phyloP scores from a whole-genome alignment of 192 early-diverging fungal species.

The Coemansia sp. region DNA sequence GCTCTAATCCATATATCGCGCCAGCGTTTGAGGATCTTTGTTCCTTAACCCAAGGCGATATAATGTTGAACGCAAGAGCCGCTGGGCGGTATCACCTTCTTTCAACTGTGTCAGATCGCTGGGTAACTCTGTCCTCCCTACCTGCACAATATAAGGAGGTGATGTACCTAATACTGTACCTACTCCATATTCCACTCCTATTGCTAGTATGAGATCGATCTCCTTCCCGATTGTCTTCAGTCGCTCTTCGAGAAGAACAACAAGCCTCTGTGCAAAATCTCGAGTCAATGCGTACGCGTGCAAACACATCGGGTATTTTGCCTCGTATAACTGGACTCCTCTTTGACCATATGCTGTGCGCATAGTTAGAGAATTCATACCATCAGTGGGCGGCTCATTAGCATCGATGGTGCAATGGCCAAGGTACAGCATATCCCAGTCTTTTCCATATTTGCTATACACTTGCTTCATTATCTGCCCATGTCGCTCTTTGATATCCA shows the following conservation, averaged over 20 bases:
- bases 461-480: conserved; percentile 15
- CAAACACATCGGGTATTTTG: conserved; percentile 46
- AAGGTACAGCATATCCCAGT: conserved; percentile 55
- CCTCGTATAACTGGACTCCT: conserved; percentile 21
- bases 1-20: conserved; percentile 16
- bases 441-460: conserved; percentile 1
- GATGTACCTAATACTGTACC: conserved; percentile 26
- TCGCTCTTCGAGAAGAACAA: conserved; percentile 32
- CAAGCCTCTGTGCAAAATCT: conserved; percentile 35
- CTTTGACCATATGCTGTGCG: conserved; percentile 4
- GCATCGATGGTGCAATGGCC: conserved; percentile 46
- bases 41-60: conserved; percentile 17
- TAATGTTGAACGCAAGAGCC: conserved; percentile 21
- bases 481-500: conserved; percentile 30
- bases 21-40: conserved; percentile 22
- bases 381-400: conserved; percentile 11
- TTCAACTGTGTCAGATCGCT: conserved; percentile 24
- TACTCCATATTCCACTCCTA: conserved; percentile 26
- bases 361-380: conserved; percentile 1
- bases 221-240: conserved; percentile 25
- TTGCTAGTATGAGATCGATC: conserved; percentile 36
- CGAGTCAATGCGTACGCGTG: conserved; percentile 45
- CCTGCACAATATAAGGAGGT: conserved; percentile 41
- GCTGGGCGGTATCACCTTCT: conserved; percentile 33
- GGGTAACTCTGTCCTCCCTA: conserved; percentile 25